These are phyloP conservation scores for Starmerella vaccinii DNA, from an alignment of 805 yeast species.

Conservation along the genomic window DNA sequence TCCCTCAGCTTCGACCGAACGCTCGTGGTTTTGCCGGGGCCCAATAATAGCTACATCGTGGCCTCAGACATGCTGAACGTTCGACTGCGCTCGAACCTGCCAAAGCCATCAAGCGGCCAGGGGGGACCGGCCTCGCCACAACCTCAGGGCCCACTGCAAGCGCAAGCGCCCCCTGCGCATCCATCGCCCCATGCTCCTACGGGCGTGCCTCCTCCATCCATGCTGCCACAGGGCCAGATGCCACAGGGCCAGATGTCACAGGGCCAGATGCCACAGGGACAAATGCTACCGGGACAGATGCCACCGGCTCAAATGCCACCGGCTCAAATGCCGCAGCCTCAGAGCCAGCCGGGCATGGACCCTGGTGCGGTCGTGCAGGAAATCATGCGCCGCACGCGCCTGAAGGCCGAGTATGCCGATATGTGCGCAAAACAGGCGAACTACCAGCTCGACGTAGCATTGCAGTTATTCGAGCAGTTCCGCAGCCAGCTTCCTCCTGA, in stretches of 20 bases:
- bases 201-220: too few relatives aligned
- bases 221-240: too few relatives aligned
- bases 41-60: constrained; percentile 60
- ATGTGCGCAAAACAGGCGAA: constrained; percentile 81
- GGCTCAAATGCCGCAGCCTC: neutral
- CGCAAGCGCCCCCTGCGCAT: constrained; percentile 14
- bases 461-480: constrained; percentile 59
- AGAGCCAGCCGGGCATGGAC: constrained; percentile 29
- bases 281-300: too few relatives aligned
- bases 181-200: constrained; percentile 6
- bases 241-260: too few relatives aligned
- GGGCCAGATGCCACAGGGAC: too few relatives aligned
- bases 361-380: constrained; percentile 51
- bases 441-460: constrained; percentile 67
- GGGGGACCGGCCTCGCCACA: neutral
- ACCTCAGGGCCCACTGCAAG: constrained; percentile 9
- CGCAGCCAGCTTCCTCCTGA: constrained; percentile 49
- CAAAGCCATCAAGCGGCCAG: neutral
- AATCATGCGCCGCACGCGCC: constrained; percentile 59
- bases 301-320: too few relatives aligned
- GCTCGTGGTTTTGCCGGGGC: constrained; percentile 61
- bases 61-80: constrained; percentile 75
- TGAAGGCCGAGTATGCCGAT: constrained; percentile 67
- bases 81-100: constrained; percentile 38
- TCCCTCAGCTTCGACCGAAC: constrained; percentile 78